Evolutionary conservation across 2,329 filamentous ascomycete species (phyloP).

Genomic region (Botrytis sinoallii): DNA sequence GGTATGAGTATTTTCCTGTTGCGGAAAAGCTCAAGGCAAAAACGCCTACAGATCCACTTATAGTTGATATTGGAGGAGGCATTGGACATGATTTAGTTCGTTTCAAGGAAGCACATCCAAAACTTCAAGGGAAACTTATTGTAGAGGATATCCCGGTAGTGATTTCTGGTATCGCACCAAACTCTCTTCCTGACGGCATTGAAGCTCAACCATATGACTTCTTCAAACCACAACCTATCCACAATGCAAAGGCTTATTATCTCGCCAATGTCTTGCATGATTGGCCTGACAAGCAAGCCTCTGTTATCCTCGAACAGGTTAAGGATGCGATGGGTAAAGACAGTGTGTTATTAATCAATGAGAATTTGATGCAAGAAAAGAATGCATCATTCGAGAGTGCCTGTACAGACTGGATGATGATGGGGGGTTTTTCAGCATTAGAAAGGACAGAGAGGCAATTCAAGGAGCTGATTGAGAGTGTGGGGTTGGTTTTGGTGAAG

Average conservation of each 20-base stretch:
- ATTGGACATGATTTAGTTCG: conserved; percentile 11
- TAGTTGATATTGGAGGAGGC: conserved; percentile 22
- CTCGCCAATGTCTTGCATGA: conserved; percentile 6
- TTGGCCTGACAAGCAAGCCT: conserved; percentile 16
- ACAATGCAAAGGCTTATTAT: conserved; percentile 13
- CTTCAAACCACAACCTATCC: neutral
- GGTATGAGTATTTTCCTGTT: conserved; percentile 21
- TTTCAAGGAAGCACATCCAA: neutral
- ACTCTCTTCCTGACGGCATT: neutral
- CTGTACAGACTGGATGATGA: conserved; percentile 10
- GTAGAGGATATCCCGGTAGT: conserved; percentile 13
- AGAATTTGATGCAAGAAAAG: conserved; percentile 9
- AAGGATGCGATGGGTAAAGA: conserved; percentile 9
- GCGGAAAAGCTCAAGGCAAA: conserved; percentile 11
- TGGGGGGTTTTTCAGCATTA: conserved; percentile 8
- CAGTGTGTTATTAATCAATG: conserved; percentile 1
- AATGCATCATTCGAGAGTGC: neutral
- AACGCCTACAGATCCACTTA: conserved; percentile 3
- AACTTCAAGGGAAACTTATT: conserved; percentile 3
- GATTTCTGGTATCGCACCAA: neutral
- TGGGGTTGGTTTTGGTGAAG: neutral
- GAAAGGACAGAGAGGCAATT: conserved; percentile 8
- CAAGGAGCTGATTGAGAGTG: neutral
- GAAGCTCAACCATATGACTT: conserved; percentile 7
- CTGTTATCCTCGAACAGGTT: neutral